These are phyloP conservation scores for Fraxinus floribunda DNA, from an alignment of 305 asterid species.

Conservation along the genomic window DNA sequence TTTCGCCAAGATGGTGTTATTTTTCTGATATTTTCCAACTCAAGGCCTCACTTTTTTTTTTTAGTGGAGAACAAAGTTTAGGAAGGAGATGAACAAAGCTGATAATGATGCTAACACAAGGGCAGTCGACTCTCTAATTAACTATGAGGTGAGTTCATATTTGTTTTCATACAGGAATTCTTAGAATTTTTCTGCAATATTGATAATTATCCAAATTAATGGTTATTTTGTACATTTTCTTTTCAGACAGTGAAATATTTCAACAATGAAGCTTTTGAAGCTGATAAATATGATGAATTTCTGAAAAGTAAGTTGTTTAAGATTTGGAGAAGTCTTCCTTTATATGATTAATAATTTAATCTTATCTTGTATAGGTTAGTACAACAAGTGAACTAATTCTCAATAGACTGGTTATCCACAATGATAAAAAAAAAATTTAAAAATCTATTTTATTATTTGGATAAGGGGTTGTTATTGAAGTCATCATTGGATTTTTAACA, in stretches of 20 bases:
- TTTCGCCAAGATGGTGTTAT: conserved; percentile 9
- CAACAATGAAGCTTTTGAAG: conserved; percentile 87
- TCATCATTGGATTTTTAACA: not conserved
- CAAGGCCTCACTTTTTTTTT: conserved; percentile 15
- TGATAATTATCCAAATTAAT: conserved; percentile 12
- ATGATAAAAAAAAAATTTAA: not conserved
- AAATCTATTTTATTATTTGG: not conserved
- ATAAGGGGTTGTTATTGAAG: not conserved
- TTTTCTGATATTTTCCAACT: conserved; percentile 19
- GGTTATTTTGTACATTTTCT: conserved; percentile 29
- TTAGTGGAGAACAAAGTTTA: conserved; percentile 97
- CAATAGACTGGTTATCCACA: not conserved
- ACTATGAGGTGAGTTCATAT: conserved; percentile 74
- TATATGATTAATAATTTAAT: not conserved
- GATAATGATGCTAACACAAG: conserved; percentile 93
- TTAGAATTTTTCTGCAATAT: conserved; percentile 17
- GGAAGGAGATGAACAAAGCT: conserved; percentile 95
- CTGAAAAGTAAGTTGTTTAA: conserved; percentile 66
- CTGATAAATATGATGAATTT: conserved; percentile 81
- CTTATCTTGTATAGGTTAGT: conserved; percentile 10
- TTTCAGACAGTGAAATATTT: conserved; percentile 96
- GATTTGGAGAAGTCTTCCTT: conserved; percentile 17
- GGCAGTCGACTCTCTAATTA: conserved; percentile 90
- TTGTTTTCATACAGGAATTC: conserved; percentile 12
- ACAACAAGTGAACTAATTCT: not conserved